Evolutionary conservation across 2,329 filamentous ascomycete genomes (phyloP).

Genomic region (Claviceps sp.): DNA sequence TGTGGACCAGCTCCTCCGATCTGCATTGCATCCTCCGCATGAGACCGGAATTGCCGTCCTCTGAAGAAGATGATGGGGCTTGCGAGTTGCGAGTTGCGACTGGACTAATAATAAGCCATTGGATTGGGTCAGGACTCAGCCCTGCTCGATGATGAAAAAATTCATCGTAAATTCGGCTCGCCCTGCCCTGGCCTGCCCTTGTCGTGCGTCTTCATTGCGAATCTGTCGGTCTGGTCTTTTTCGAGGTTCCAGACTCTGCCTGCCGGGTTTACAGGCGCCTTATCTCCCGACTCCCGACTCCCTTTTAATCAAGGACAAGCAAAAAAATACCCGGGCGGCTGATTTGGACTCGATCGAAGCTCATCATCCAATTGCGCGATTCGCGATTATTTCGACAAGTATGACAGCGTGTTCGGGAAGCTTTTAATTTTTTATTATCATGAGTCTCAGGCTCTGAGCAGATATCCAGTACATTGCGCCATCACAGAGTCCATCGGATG

Average conservation of each 20-base stretch:
- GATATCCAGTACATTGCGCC: not conserved
- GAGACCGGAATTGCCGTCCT: not conserved
- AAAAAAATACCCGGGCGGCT: not conserved
- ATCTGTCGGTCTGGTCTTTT: not conserved
- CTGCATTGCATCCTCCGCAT: not conserved
- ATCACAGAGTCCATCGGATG: not conserved
- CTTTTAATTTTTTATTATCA: not conserved
- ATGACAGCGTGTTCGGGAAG: not conserved
- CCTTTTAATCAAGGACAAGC: not conserved
- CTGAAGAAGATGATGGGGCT: not conserved
- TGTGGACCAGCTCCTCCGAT: conserved; percentile 1
- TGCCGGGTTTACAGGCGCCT: not conserved
- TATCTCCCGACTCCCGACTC: not conserved
- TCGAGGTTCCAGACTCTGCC: not conserved
- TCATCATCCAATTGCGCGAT: not conserved
- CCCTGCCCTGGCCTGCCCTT: not conserved
- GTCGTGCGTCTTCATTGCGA: not conserved
- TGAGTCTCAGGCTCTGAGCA: not conserved
- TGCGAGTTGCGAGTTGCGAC: not conserved
- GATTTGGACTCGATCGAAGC: not conserved
- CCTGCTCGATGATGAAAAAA: not conserved
- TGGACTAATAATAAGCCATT: not conserved
- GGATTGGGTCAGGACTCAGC: not conserved
- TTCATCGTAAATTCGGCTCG: not conserved
- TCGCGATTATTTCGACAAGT: not conserved